Evolutionary conservation across 331 rosid species (phyloP), one percentile per base, ranked within the genome.

Genomic region (Pyrus hybrid): DNA sequence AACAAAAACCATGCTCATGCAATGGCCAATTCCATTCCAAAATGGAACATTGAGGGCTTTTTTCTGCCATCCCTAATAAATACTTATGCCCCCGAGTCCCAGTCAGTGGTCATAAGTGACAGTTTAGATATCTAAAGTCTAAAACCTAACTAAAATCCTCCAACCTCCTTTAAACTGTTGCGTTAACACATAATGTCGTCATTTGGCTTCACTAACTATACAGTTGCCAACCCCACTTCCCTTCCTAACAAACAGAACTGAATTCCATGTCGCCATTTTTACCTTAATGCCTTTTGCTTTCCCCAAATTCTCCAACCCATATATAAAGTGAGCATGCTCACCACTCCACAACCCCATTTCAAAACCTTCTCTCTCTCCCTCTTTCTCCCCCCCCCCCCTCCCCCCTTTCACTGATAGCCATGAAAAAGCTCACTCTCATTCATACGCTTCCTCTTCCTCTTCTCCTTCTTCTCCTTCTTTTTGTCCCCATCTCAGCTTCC

Each of bases 151-250:
- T 35, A 72, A 60, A 5, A 43, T 56, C 3, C 70, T 5, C 47
- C 17, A 73, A n/a, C 69, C 17, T 43, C 16, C 70, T 49, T 53
- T 67, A 79, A 72, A 66, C 58, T 60, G 67, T 73, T 33, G 63
- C 22, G 20, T 60, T 80, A 68, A 28, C 79, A 32, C 83, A 74
- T 51, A 60, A 68, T 80, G 83, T 80, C 79, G 83, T 67, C 83
- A 80, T 80, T 43, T 80, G 23, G 35, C 28, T 74, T 9, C 79
- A 20, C 0, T 47, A 53, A 74, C 62, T 72, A 67, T 33, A 80
- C 75, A 60, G 28, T 62, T 74, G 47, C 60, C 65, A 45, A 54
- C 68, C 67, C 47, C 63, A 60, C 70, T 47, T 73, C 43, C 26
- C 58, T 28, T 32, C 6, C 47, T 37, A 14, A 54, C 65, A 29